A percentile compares a stretch with the other conserved stretches of the same genome.
phyloP scores from a whole-genome alignment of 768 basidiomycete genomes.

The Rhizopogon salebrosus region DNA sequence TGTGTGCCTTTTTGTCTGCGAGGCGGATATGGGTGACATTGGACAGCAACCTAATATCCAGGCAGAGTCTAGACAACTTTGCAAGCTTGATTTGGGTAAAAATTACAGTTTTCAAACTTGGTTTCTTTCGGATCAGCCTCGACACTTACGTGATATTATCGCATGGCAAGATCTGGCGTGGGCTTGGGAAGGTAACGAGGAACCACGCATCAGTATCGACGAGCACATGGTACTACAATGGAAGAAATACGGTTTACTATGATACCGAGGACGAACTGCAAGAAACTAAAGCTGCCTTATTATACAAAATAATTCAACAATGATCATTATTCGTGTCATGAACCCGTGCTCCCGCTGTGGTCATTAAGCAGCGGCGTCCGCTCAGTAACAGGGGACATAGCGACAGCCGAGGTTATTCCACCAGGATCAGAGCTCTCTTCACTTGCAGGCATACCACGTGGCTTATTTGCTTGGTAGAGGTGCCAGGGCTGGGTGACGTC shows the following conservation, averaged over 20 bases:
- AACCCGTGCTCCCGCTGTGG: conserved; percentile 9
- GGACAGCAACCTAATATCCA: neutral
- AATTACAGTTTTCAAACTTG: no score
- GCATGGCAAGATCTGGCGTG: neutral
- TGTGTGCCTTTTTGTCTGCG: conserved; percentile 21
- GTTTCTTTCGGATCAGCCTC: neutral
- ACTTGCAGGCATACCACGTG: conserved; percentile 2
- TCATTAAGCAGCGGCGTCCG: conserved; percentile 28
- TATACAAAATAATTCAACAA: conserved; percentile 22
- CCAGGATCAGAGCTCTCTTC: neutral
- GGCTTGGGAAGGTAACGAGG: neutral
- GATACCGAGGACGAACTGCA: neutral
- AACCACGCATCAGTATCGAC: neutral
- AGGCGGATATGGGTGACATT: conserved; percentile 11
- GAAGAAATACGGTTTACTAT: neutral
- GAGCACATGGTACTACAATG: neutral
- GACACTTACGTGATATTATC: neutral
- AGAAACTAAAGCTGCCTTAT: neutral
- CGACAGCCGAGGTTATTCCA: conserved; percentile 8
- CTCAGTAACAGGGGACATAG: conserved; percentile 20
- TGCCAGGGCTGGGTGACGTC: conserved; percentile 73
- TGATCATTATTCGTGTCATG: conserved; percentile 8
- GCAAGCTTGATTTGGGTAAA: conserved; percentile 7
- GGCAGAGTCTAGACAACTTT: neutral
- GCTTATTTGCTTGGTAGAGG: conserved; percentile 14